Conservation (phyloP, 2,329 filamentous ascomycete species). For the Colletotrichum falcatum region DNA sequence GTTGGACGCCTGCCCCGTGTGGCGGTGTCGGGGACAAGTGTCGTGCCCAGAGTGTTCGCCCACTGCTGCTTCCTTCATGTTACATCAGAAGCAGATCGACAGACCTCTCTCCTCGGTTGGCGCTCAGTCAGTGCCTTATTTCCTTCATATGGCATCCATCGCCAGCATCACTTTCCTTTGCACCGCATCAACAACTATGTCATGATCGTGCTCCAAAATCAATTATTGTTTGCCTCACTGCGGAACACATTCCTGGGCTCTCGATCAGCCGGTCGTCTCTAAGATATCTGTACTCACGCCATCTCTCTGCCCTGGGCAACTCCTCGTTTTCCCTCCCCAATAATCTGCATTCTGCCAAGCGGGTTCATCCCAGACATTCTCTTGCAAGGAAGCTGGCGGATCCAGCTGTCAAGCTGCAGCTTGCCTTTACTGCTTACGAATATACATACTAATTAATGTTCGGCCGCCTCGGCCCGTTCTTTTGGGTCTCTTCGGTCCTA, state of each 20-base stretch:
- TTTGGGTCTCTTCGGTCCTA: background rate
- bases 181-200: background rate
- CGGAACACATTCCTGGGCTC: background rate
- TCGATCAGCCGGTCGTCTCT: background rate
- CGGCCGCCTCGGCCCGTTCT: background rate
- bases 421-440: background rate
- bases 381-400: constrained; percentile 30
- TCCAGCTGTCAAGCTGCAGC: constrained; percentile 28
- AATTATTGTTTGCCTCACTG: background rate
- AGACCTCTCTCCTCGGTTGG: background rate
- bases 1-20: too few relatives aligned
- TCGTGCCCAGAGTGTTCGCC: constrained; percentile 18
- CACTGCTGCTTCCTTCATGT: background rate
- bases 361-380: constrained; percentile 20
- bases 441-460: background rate
- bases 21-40: constrained; percentile 4
- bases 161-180: background rate
- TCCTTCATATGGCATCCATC: background rate
- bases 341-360: constrained; percentile 8
- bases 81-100: constrained; percentile 30
- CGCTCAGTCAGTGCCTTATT: background rate
- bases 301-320: background rate
- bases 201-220: background rate
- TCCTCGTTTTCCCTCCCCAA: background rate
- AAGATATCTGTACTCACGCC: background rate